Evolutionary conservation across 1,284 basidiomycete species (phyloP).

Genomic region (Trichosporon sp.): DNA sequence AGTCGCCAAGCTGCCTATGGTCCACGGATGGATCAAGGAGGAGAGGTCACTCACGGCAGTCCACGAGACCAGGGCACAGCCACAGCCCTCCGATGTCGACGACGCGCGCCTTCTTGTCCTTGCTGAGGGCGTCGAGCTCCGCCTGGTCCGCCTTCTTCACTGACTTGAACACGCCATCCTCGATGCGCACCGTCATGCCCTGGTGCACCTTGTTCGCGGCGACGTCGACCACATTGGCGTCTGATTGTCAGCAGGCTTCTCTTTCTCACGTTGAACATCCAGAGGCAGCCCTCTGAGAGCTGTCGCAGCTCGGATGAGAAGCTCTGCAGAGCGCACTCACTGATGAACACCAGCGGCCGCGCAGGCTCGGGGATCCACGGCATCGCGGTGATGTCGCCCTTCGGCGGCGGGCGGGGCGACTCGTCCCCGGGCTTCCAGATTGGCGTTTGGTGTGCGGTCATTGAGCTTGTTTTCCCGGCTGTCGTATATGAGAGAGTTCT

Average conservation of each 20-base stretch:
- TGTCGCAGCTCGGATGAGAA: too few species aligned
- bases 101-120: not conserved
- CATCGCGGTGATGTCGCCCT: constrained; percentile 11
- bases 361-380: constrained; percentile 11
- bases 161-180: constrained; percentile 15
- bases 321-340: not conserved
- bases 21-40: too few species aligned
- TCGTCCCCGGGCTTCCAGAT: not conserved
- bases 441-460: not conserved
- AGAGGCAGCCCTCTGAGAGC: too few species aligned
- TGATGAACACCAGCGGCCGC: constrained; percentile 10
- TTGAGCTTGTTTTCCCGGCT: not conserved
- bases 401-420: constrained; percentile 9
- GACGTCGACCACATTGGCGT: constrained; percentile 24
- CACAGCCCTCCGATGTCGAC: constrained; percentile 21
- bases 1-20: too few species aligned
- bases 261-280: too few species aligned
- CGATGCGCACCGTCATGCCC: constrained; percentile 15
- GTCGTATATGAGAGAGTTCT: not conserved
- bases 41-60: constrained; percentile 21
- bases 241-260: constrained; percentile 9
- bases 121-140: not conserved
- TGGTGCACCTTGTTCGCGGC: constrained; percentile 13
- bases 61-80: constrained; percentile 24
- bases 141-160: not conserved